Percentiles rank a stretch among this genome's conserved stretches.
phyloP scores from a whole-genome alignment of 306 rosid species.

The Erythrophleum fordii region DNA sequence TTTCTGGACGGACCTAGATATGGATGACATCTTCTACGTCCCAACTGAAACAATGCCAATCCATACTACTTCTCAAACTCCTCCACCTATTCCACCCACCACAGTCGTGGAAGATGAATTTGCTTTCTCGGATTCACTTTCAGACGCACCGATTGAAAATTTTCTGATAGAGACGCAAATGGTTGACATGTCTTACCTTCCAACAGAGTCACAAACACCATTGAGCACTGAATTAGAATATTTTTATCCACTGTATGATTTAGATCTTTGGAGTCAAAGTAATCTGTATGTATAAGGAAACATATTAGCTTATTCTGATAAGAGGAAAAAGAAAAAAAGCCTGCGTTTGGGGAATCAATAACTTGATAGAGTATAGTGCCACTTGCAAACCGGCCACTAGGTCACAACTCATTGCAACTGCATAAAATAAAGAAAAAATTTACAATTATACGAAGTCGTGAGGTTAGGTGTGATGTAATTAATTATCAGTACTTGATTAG shows the following conservation, averaged over 20 bases:
- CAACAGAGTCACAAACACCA: neutral
- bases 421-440: neutral
- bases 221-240: neutral
- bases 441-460: neutral
- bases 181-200: constrained; percentile 11
- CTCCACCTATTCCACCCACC: neutral
- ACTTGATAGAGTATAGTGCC: neutral
- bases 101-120: neutral
- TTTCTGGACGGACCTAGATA: neutral
- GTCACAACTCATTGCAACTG: neutral
- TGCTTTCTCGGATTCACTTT: neutral
- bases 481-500: neutral
- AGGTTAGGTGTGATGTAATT: neutral
- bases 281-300: neutral
- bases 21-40: neutral
- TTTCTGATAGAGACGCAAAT: neutral
- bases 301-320: neutral
- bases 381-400: neutral
- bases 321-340: neutral
- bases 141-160: neutral
- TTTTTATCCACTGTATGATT: neutral
- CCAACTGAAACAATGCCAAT: neutral
- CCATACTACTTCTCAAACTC: neutral
- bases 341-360: neutral
- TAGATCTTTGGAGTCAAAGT: constrained; percentile 10